Percentiles rank a stretch among this genome's conserved stretches.
Evolutionary conservation across 2,329 filamentous ascomycete species (phyloP).

Genomic region (Canariomyces notabilis): DNA sequence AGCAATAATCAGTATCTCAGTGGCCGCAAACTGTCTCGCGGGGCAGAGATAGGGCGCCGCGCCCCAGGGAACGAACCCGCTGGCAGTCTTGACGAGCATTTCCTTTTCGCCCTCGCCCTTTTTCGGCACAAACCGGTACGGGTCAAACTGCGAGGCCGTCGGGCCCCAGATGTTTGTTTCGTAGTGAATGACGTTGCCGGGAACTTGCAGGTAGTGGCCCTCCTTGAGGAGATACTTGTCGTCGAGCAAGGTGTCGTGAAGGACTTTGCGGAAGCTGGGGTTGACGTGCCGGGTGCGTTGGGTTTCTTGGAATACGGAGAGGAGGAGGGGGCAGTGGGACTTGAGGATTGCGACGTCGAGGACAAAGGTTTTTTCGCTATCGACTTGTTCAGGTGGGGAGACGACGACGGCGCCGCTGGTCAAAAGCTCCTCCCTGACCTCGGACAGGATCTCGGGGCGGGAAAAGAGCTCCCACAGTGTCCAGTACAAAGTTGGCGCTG

Average conservation of each 20-base stretch:
- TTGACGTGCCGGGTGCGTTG: conserved; percentile 28
- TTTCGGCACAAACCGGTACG: conserved; percentile 19
- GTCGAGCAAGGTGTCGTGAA: conserved; percentile 32
- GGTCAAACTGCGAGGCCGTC: conserved; percentile 20
- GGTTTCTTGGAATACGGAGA: conserved; percentile 35
- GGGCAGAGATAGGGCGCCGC: conserved; percentile 29
- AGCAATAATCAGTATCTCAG: conserved; percentile 22
- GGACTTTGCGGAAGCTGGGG: conserved; percentile 29
- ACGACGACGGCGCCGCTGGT: conserved; percentile 4
- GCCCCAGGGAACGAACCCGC: conserved; percentile 25
- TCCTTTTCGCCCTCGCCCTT: background rate
- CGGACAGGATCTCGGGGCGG: conserved; percentile 33
- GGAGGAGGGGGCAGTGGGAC: conserved; percentile 31
- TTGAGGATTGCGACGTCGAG: conserved; percentile 33
- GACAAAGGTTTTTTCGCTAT: conserved; percentile 1
- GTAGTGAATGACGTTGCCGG: conserved; percentile 26
- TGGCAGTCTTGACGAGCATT: background rate
- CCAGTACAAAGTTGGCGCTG: conserved; percentile 42
- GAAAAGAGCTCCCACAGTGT: conserved; percentile 39
- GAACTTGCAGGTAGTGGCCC: conserved; percentile 34
- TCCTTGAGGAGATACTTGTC: conserved; percentile 33
- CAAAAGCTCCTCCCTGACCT: conserved; percentile 38
- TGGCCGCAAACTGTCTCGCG: conserved; percentile 28
- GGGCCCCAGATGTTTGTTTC: conserved; percentile 29
- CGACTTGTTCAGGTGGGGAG: background rate